Base-by-base conservation (phyloP, 1,139 yeast species). In the Blastobotrys buckinghamii region DNA sequence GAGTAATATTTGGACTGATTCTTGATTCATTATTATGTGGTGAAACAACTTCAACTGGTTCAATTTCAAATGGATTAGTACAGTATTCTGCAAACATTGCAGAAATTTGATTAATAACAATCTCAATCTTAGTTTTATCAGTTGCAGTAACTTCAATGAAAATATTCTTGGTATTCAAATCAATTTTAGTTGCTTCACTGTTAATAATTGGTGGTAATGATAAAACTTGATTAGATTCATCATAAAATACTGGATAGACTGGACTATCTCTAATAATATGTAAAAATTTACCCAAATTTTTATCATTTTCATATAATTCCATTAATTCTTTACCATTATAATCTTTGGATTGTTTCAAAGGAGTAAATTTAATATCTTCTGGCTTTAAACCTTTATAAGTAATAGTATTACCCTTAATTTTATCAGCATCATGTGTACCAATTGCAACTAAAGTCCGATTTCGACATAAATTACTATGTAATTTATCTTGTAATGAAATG, bases 171-270 rank as follows among this genome's bases (percentile, higher is more conserved):
- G 98, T 90, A 54, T 87, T 76, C 57, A 89, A 70, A 30, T 94
- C 76, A 61, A 94, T 88, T 72, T 94, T 94, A 50, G 96, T 84
- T 64, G 77, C 87, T 63, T 94, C 84, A 35, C 96, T 84, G 73
- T 94, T 94, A 73, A 94, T 94, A 65, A 94, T 85, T 56, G 99
- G 99, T 45, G 99, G 99, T 73, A 94, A 70, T 12, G 97, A 90
- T 61, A 95, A 83, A 50, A 94, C 95, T 13, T 79, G 77, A 63
- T 84, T 78, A 45, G 82, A 76, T 48, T 84, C 71, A 69, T 92
- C 98, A 59, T 82, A 77, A 63, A 92, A 86, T 41, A 89, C 89
- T 27, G 98, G 99, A 69, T 79, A 88, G 47, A 85, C 95, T 22
- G 96, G 95, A 26, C 90, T 82, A 66, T 87, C 88, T 61, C 81